Evolutionary conservation across 352 stramenopile species (phyloP), one percentile per base, ranked within the genome.

Genomic region (Pythium phragmitis): DNA sequence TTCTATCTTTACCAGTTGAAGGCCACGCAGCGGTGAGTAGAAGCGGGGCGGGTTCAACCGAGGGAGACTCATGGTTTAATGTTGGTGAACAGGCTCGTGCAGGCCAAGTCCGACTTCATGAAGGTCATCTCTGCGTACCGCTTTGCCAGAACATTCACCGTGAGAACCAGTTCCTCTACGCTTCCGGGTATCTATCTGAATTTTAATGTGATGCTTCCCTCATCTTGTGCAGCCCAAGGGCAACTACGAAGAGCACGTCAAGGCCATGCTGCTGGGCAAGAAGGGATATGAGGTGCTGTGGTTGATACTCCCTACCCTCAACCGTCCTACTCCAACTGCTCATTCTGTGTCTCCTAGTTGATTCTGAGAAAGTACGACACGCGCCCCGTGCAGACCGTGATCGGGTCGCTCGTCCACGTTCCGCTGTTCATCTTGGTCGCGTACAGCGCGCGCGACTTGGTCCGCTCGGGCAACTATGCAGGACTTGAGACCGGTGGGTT

Each of bases 291-390:
- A 64, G 63, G 63, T 69, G 28, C 21, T 54, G 19, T 19, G 7
- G 26, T 28, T 28, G 4, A 4, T 28, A 4, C 26, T 28, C 26
- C 26, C 26, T 2, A 28, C 26, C 26, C 26, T 28, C 26, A 28
- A 28, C 26, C 26, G 26, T 28, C 26, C 26, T 28, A 28, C 26
- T 55, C n/a, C 42, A 5, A 26, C 34, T 19, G 4, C 19, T 16
- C 23, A 50, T n/a, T 30, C 12, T 50, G 4, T 6, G 3, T 17
- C 43, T 43, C 16, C 30, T 19, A 82, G 74, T 63, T 85, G 2
- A 66, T 88, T 30, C 82, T 88, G 67, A 80, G 87, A 52, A 92
- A 92, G 68, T 85, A 89, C 75, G 76, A 90, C 51, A 90, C 80
- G 63, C 76, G 75, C 4, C 80, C 81, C 11, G 68, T 92, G 17